Evolutionary conservation across 2,329 filamentous ascomycete genomes (phyloP).

Genomic region (Diaporthe eres): DNA sequence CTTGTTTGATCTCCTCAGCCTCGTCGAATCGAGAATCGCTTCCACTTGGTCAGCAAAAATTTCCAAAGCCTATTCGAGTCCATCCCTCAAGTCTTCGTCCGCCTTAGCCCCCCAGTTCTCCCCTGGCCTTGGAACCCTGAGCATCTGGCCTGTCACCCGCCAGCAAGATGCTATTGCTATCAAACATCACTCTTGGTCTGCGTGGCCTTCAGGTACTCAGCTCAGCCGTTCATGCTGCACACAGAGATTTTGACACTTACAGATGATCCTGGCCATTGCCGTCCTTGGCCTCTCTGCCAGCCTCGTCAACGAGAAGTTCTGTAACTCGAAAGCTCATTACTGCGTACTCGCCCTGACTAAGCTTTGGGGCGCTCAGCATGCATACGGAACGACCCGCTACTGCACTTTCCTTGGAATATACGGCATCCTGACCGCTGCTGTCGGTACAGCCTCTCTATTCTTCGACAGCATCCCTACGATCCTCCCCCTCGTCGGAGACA

Average conservation of each 20-base stretch:
- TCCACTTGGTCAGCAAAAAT: background rate
- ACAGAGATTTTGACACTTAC: background rate
- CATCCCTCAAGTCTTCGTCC: background rate
- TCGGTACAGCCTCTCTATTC: background rate
- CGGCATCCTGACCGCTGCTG: background rate
- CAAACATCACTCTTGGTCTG: background rate
- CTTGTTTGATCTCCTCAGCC: background rate
- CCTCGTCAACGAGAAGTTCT: background rate
- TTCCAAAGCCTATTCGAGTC: background rate
- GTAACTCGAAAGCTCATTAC: too few relatives aligned
- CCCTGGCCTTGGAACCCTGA: background rate
- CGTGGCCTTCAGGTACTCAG: conserved; percentile 21
- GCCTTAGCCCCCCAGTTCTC: background rate
- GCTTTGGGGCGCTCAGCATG: background rate
- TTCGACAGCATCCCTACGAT: background rate
- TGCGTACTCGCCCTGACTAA: background rate
- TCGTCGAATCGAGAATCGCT: background rate
- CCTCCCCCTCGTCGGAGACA: background rate
- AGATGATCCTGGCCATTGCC: conserved; percentile 2
- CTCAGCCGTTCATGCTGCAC: rapidly evolving
- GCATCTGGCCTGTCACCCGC: background rate
- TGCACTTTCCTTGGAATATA: conserved; percentile 1
- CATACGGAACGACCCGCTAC: background rate
- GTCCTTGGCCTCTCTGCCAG: conserved; percentile 2
- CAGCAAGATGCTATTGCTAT: conserved; percentile 27